Base-by-base conservation (phyloP, 805 yeast species). In the Brettanomyces custersianus region DNA sequence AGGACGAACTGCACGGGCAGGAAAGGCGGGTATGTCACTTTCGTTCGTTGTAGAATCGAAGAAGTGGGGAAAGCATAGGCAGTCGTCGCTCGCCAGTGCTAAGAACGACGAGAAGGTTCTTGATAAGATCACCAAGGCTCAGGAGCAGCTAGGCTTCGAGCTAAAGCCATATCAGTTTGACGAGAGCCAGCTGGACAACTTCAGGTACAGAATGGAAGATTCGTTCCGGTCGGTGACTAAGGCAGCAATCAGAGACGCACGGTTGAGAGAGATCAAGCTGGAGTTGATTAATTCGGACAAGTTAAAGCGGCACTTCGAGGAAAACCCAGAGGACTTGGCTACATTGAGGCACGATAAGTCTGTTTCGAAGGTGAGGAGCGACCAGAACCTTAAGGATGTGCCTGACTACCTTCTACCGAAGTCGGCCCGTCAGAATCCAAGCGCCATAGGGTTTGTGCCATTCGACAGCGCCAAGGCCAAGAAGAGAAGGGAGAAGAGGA, bases 1-100 rank as follows among this genome's bases (percentile, higher is more conserved):
- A 25, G 98, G 98, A 35, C 77, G 98, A 65, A 92, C 98, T 4
- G 98, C 98, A 4, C 77, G 98, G 62, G 97, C 95, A 6, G 95
- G 96, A 36, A 87, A 85, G 54, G 70, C 92, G 2, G 98, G 98
- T 40, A 88, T 86, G 74, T 83, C 97, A 0, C 68, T 92, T 37
- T 87, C 96, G 13, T 92, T 90, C 63, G 92, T 88, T 15, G 86
- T 90, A 19, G 83, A 92, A 20, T 62, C 66, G 23, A 82, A 79
- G 42, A 88, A 84, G 51, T 79, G 81, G 62, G 96, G 95, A 22
- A 85, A 83, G 51, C 96, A 92, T 61, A 86, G 79, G 55, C 74
- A 78, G 20, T 86, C 97, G 2, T 65, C 77, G 36, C 66, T 84
- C 45, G 57, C 71, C 19, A 69, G 80, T 12, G 79, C 94, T 6